Conservation (phyloP, 257 asterid species). For the Nicotiana knightiana region DNA sequence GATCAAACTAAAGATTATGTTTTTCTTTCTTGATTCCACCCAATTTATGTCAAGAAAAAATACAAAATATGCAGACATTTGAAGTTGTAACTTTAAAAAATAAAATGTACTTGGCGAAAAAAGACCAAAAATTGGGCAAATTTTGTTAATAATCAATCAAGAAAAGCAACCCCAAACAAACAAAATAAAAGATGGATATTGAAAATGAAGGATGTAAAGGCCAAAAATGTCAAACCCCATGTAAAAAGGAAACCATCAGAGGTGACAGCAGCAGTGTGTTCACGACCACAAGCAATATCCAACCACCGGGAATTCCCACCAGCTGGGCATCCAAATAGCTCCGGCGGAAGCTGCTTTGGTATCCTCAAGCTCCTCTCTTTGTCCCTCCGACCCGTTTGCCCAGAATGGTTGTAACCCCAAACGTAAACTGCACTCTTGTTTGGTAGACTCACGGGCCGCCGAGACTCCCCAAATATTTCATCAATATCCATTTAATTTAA, state of each 20-base stretch:
- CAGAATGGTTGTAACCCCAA: constrained; percentile 93
- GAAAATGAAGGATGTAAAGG: not conserved
- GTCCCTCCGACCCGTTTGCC: constrained; percentile 78
- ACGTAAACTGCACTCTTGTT: constrained; percentile 80
- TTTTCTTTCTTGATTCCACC: not conserved
- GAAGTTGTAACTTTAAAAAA: not conserved
- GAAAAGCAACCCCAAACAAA: not conserved
- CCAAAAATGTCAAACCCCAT: constrained; percentile 57
- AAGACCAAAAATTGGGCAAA: not conserved
- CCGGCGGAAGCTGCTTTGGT: constrained; percentile 79
- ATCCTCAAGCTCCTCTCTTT: constrained; percentile 56
- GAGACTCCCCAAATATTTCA: constrained; percentile 70
- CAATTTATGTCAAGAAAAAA: not conserved
- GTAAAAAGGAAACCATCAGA: constrained; percentile 92
- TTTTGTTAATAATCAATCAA: not conserved
- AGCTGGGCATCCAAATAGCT: constrained; percentile 77
- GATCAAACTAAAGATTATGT: not conserved
- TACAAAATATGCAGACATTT: not conserved
- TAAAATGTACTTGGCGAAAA: not conserved
- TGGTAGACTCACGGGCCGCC: constrained; percentile 38
- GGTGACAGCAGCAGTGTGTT: constrained; percentile 86
- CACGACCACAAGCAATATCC: constrained; percentile 89
- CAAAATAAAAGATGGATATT: not conserved
- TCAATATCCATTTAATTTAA: constrained; percentile 51
- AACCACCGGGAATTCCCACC: constrained; percentile 71